These are phyloP conservation scores for Tetrapyrgos nigripes DNA, from an alignment of 1,284 basidiomycete species.

Conservation along the genomic window DNA sequence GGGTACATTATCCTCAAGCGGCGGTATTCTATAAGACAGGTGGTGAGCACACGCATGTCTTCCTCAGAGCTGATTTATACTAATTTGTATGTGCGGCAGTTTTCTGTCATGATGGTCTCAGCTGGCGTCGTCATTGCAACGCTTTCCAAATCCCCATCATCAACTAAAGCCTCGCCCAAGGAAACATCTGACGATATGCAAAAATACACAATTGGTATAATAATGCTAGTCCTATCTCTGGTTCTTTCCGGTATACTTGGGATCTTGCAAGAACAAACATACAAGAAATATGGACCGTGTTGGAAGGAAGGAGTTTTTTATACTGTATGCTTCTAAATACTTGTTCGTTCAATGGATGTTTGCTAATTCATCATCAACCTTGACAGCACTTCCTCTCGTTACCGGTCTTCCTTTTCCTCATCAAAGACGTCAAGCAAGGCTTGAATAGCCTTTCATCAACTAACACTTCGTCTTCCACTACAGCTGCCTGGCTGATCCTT, in stretches of 20 bases:
- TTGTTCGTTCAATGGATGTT: constrained; percentile 3
- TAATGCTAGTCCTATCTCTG: constrained; percentile 74
- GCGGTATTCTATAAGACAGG: constrained; percentile 66
- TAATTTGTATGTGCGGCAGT: constrained; percentile 46
- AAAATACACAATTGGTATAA: constrained; percentile 73
- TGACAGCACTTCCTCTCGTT: constrained; percentile 73
- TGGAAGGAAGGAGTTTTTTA: constrained; percentile 93
- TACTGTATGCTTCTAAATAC: constrained; percentile 50
- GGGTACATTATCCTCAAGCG: constrained; percentile 63
- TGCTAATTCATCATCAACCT: not conserved
- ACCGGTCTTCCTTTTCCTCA: constrained; percentile 75
- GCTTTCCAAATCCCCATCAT: constrained; percentile 61
- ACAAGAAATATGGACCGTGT: constrained; percentile 70
- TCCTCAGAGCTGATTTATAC: too few relatives aligned
- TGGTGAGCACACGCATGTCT: constrained; percentile 51
- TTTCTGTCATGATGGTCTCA: constrained; percentile 78
- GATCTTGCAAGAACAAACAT: constrained; percentile 84
- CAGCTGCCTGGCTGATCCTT: constrained; percentile 59
- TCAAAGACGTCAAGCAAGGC: constrained; percentile 62
- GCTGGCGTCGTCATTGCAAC: constrained; percentile 81
- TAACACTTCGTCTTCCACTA: constrained; percentile 21
- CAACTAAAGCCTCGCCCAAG: constrained; percentile 22
- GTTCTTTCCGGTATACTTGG: constrained; percentile 81
- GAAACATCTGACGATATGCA: constrained; percentile 39
- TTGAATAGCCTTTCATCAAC: constrained; percentile 48